Conservation (phyloP, 257 asterid species). For the Echium plantagineum region DNA sequence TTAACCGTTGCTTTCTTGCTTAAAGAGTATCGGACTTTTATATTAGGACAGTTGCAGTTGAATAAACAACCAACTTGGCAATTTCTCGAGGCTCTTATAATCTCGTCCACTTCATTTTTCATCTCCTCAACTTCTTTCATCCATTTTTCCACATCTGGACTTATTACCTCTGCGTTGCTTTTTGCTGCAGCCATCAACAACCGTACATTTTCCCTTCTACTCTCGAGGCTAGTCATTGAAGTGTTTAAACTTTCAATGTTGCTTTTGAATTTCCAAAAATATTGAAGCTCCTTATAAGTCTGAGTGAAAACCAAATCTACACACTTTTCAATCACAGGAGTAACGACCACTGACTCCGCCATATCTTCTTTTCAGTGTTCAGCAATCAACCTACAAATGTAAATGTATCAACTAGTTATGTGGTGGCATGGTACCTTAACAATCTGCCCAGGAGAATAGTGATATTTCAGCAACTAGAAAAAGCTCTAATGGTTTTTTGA, state of each 20-base stretch:
- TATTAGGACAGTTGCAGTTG: neutral
- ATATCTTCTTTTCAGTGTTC: too few species aligned
- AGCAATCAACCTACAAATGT: too few species aligned
- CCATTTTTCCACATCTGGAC: neutral
- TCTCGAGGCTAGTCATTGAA: neutral
- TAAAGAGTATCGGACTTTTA: neutral
- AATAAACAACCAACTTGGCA: conserved; percentile 1
- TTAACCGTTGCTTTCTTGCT: neutral
- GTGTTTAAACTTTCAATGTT: neutral
- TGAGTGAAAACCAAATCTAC: neutral
- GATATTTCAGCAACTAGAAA: too few species aligned
- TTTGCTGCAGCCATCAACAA: neutral
- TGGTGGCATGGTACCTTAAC: too few species aligned
- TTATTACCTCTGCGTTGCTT: neutral
- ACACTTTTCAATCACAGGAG: neutral
- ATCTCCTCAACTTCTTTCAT: neutral
- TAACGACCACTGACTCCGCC: neutral
- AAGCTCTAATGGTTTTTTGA: too few species aligned
- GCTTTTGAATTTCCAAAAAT: neutral
- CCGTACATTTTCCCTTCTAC: neutral
- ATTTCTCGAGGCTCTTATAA: too few species aligned
- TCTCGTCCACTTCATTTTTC: neutral
- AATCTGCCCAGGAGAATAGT: too few species aligned
- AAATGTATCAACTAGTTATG: too few species aligned
- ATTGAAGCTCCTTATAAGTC: neutral